phyloP scores from a whole-genome alignment of 2,329 filamentous ascomycete species.

The Macrophomina tecta region DNA sequence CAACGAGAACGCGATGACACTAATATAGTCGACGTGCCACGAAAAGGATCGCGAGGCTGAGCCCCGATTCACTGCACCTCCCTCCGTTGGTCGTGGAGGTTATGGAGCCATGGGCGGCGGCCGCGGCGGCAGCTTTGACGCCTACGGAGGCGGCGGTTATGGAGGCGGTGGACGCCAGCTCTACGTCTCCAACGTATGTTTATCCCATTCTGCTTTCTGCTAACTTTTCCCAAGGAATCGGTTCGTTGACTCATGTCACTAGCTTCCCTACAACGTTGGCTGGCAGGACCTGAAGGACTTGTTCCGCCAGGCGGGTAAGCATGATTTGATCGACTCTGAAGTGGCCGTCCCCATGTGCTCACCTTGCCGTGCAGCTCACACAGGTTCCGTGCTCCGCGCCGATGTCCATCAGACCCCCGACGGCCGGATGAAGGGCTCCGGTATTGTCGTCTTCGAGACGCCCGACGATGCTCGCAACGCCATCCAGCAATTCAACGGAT shows the following conservation, averaged over 20 bases:
- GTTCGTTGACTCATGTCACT: constrained; percentile 33
- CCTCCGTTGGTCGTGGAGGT: constrained; percentile 55
- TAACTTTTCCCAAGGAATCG: constrained; percentile 27
- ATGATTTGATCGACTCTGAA: constrained; percentile 27
- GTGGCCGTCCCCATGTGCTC: background rate
- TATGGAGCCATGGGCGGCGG: constrained; percentile 47
- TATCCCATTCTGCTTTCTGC: constrained; percentile 38
- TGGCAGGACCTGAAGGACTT: constrained; percentile 99
- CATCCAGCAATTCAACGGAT: constrained; percentile 97
- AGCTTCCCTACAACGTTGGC: constrained; percentile 97
- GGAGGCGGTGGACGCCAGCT: constrained; percentile 82
- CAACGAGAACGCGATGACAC: background rate
- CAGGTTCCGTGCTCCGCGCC: constrained; percentile 76
- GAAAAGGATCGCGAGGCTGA: constrained; percentile 93
- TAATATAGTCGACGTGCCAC: background rate
- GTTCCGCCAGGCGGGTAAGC: constrained; percentile 94
- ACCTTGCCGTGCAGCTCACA: constrained; percentile 23
- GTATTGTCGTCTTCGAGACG: constrained; percentile 95
- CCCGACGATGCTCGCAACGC: constrained; percentile 94
- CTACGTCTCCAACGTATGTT: constrained; percentile 97
- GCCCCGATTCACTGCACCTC: constrained; percentile 86
- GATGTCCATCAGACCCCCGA: constrained; percentile 93
- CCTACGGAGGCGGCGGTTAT: constrained; percentile 52
- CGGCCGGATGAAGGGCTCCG: constrained; percentile 93
- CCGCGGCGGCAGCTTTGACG: constrained; percentile 45